These are phyloP conservation scores for Cocos nucifera DNA, from an alignment of 176 grass and related monocot species.

Conservation along the genomic window DNA sequence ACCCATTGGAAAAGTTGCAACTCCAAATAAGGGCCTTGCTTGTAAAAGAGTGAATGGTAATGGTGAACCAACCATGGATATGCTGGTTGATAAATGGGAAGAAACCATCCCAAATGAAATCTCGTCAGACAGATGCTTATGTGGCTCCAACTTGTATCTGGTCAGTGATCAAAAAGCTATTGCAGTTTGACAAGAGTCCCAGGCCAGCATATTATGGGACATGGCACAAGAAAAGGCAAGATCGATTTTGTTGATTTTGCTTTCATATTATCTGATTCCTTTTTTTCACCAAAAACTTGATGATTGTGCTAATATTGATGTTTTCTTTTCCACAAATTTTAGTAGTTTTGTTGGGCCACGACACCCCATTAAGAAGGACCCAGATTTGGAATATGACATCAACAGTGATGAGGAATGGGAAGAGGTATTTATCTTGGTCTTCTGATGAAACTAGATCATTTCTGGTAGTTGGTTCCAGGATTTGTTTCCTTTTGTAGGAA, in stretches of 20 bases:
- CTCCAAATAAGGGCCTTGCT: constrained; percentile 31
- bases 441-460: neutral
- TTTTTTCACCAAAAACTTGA: neutral
- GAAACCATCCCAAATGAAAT: constrained; percentile 28
- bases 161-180: constrained; percentile 46
- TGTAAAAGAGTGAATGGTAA: constrained; percentile 20
- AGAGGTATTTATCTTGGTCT: constrained; percentile 44
- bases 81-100: constrained; percentile 50
- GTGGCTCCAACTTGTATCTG: constrained; percentile 18
- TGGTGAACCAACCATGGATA: constrained; percentile 32
- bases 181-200: constrained; percentile 92
- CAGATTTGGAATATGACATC: constrained; percentile 81
- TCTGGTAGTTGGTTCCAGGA: neutral
- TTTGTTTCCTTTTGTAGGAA: constrained; percentile 37
- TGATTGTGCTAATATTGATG: too few species aligned
- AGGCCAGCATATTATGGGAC: constrained; percentile 91
- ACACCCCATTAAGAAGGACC: constrained; percentile 71
- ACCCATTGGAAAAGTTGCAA: constrained; percentile 32
- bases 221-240: constrained; percentile 81
- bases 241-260: constrained; percentile 1
- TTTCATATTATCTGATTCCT: constrained; percentile 4
- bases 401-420: constrained; percentile 99
- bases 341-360: constrained; percentile 66
- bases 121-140: constrained; percentile 9
- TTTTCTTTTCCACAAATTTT: neutral